Base-by-base conservation (phyloP, 345 rosid genomes). In the Firmiana major region DNA sequence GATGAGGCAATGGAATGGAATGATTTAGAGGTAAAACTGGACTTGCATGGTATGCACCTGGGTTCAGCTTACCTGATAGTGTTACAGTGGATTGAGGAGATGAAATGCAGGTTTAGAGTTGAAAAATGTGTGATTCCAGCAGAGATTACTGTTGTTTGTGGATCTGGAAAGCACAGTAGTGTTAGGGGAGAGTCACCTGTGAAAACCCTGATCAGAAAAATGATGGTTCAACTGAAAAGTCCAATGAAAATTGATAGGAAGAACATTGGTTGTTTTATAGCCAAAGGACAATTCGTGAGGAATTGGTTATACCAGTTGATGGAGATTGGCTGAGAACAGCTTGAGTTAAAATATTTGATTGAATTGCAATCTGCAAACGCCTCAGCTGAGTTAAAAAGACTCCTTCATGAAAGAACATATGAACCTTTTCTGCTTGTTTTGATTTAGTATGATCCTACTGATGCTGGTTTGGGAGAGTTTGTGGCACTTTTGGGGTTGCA, bases 1-100 rank as follows among this genome's bases (percentile, higher is more conserved):
- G 77, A 82, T 22, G 88, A 86, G 59, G 87, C 86, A 0, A 85
- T 87, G 80, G 85, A 81, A 78, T 90, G 94, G 94, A 77, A 71
- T 69, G 68, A 78, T 3, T 77, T 53, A 22, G 96, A 91, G 53
- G 85, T 79, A 16, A 93, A 93, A 85, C 51, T 95, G 88, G 97
- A 95, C 78, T 85, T 94, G 77, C 99, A 95, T 79, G 96, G 98
- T 43, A 88, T 91, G 96, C 94, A 93, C 79, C 79, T 83, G 40
- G 84, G 88, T 68, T 75, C 97, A 2, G 90, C 98, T 19, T 95
- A 93, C 79, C 59, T 91, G 86, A 86, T 89, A 76, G 75, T 88
- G 86, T 42, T 95, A 71, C 87, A 86, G 71, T 93, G 99, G 99
- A 86, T 88, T 82, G 88, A 89, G 73, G 90, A 88, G 86, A 83